Conservation (phyloP, 768 basidiomycete genomes). For the Mrakia hoshinonis region DNA sequence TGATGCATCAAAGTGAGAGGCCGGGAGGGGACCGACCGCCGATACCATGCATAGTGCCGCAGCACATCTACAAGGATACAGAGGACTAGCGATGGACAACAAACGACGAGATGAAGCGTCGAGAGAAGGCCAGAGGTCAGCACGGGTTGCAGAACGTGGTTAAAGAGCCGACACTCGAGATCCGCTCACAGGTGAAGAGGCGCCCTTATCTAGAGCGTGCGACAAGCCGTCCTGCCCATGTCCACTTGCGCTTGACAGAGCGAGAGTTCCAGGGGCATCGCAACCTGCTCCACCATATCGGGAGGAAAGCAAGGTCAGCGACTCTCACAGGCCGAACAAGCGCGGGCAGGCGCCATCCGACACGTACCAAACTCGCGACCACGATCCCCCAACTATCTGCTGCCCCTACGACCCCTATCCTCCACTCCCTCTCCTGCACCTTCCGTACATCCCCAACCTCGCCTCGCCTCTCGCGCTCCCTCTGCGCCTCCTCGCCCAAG, state of each 20-base stretch:
- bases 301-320: conserved; percentile 45
- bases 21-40: no score
- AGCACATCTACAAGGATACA: no score
- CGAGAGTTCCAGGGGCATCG: conserved; percentile 64
- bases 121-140: no score
- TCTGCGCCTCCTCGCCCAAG: conserved; percentile 41
- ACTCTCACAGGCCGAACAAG: no score
- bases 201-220: conserved; percentile 23
- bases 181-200: no score
- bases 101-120: no score
- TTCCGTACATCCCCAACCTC: conserved; percentile 47
- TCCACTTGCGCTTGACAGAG: conserved; percentile 66
- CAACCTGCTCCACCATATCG: conserved; percentile 60
- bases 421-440: conserved; percentile 74
- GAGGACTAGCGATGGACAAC: no score
- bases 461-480: conserved; percentile 12
- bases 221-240: conserved; percentile 62
- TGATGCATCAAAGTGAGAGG: no score
- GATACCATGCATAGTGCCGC: no score
- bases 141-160: no score
- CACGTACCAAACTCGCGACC: conserved; percentile 48
- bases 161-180: no score
- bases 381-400: conserved; percentile 69
- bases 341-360: neutral
- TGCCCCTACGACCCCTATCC: conserved; percentile 81